Evolutionary conservation across 2,329 filamentous ascomycete species (phyloP).

Genomic region (Xylariales sp.): DNA sequence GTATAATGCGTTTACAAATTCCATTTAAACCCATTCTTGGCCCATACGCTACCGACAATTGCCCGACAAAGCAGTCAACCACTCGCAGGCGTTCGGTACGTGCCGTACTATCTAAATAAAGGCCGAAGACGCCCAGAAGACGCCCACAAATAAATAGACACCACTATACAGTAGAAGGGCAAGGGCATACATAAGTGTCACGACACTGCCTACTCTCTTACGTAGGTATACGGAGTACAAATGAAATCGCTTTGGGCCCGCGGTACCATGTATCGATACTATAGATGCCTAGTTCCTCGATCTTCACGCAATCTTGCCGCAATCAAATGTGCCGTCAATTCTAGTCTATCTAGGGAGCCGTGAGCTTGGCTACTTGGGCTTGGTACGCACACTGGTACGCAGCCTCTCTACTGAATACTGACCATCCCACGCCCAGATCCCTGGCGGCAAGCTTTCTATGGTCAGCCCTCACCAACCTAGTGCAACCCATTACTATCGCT

Average conservation of each 20-base stretch:
- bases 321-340: conserved; percentile 22
- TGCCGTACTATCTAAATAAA: conserved; percentile 25
- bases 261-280: too few relatives aligned
- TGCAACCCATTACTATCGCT: conserved; percentile 34
- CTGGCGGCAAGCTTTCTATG: conserved; percentile 27
- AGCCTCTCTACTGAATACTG: conserved; percentile 14
- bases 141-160: conserved; percentile 11
- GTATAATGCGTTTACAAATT: conserved; percentile 28
- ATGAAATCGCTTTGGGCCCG: conserved; percentile 2
- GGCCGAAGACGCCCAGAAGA: conserved; percentile 31
- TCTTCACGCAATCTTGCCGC: conserved; percentile 26
- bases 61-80: conserved; percentile 26
- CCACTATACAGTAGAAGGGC: background rate
- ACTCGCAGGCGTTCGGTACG: conserved; percentile 29
- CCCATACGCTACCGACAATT: conserved; percentile 13
- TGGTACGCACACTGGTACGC: conserved; percentile 1
- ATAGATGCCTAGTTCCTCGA: conserved; percentile 12
- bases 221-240: conserved; percentile 1
- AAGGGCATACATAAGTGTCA: background rate
- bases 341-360: background rate
- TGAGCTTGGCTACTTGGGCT: conserved; percentile 23
- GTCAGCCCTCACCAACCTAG: conserved; percentile 34
- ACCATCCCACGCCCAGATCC: conserved; percentile 38
- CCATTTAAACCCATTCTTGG: conserved; percentile 30
- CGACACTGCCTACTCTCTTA: background rate